These are phyloP conservation scores for Globisporangium solare DNA, from an alignment of 352 stramenopile genomes.

Conservation along the genomic window DNA sequence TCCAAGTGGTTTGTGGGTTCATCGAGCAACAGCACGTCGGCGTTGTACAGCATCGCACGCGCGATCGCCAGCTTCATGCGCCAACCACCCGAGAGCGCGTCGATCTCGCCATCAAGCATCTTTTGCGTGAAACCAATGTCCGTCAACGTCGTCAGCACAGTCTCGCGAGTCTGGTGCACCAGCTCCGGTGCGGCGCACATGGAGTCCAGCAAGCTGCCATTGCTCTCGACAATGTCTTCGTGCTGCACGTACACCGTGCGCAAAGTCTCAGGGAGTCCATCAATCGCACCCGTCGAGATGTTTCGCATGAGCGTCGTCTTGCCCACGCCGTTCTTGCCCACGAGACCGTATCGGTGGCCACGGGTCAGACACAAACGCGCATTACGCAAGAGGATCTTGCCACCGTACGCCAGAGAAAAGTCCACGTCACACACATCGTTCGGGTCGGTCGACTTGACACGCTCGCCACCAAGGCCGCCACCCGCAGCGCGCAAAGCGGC, in stretches of 20 bases:
- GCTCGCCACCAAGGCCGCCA: slow-evolving; percentile 44
- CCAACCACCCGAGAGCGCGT: slow-evolving; percentile 93
- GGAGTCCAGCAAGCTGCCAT: slow-evolving; percentile 61
- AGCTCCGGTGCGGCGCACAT: slow-evolving; percentile 70
- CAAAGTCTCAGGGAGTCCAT: slow-evolving; percentile 88
- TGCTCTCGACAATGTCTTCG: slow-evolving; percentile 92
- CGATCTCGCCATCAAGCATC: slow-evolving; percentile 92
- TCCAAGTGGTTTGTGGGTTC: slow-evolving; percentile 96
- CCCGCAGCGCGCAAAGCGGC: slow-evolving; percentile 47
- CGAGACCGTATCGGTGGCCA: slow-evolving; percentile 94
- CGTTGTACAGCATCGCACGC: slow-evolving; percentile 92
- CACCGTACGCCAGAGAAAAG: slow-evolving; percentile 71
- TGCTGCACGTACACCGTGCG: slow-evolving; percentile 97
- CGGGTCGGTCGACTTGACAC: slow-evolving; percentile 50
- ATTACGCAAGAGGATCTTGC: slow-evolving; percentile 97
- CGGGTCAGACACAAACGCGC: slow-evolving; percentile 93
- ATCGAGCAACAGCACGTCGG: slow-evolving; percentile 94
- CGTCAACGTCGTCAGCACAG: slow-evolving; percentile 74
- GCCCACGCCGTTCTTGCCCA: slow-evolving; percentile 95
- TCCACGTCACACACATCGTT: slow-evolving; percentile 72
- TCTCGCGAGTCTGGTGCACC: slow-evolving; percentile 61
- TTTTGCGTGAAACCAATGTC: slow-evolving; percentile 93
- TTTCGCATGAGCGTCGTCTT: slow-evolving; percentile 96
- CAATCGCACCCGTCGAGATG: slow-evolving; percentile 86
- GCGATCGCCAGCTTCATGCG: slow-evolving; percentile 97